Evolutionary conservation across 306 rosid species (phyloP).

Genomic region (Acmispon strigosus): DNA sequence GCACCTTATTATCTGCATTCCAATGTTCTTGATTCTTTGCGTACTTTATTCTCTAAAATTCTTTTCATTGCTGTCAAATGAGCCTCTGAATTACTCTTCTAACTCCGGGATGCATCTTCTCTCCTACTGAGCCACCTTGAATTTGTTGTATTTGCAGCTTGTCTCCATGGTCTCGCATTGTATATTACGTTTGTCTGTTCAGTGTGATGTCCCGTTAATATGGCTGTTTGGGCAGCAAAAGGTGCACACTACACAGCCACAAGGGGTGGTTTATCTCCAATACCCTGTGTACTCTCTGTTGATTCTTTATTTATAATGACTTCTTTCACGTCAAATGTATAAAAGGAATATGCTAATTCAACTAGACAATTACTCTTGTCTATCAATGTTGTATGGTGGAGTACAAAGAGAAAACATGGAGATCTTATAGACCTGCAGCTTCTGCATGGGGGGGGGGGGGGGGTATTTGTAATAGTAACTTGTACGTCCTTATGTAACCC

Average conservation of each 20-base stretch:
- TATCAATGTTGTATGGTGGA: constrained; percentile 14
- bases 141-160: constrained; percentile 14
- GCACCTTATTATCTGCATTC: neutral
- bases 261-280: constrained; percentile 8
- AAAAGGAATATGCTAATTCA: constrained; percentile 6
- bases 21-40: neutral
- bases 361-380: constrained; percentile 11
- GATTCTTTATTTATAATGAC: constrained; percentile 14
- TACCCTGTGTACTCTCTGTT: constrained; percentile 17
- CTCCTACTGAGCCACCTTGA: constrained; percentile 20
- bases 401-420: constrained; percentile 2
- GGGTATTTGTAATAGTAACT: constrained; percentile 9
- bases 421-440: neutral
- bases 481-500: neutral
- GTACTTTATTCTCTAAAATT: neutral
- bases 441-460: neutral
- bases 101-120: constrained; percentile 8
- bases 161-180: constrained; percentile 8
- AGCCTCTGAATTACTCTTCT: neutral
- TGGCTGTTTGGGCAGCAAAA: constrained; percentile 6
- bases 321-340: constrained; percentile 3
- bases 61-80: neutral
- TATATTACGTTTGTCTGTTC: neutral
- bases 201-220: constrained; percentile 5
- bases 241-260: neutral